These are phyloP conservation scores for Prunus davidiana DNA, from an alignment of 306 rosid genomes.

Conservation along the genomic window DNA sequence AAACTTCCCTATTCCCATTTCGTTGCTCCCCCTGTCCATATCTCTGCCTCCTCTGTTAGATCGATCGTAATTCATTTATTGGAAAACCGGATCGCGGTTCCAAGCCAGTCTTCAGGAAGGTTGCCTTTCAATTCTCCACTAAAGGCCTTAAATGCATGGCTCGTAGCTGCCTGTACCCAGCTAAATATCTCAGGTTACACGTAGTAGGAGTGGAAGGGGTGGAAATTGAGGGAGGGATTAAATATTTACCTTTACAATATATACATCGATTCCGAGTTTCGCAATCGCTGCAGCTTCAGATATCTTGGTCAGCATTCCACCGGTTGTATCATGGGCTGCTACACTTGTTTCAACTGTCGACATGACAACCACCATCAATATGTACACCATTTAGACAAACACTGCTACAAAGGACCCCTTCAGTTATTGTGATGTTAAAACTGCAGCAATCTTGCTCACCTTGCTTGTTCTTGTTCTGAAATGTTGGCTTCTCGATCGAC, in stretches of 20 bases:
- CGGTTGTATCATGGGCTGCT: no score
- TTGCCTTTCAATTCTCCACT: slow-evolving; percentile 58
- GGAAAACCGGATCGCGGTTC: slow-evolving; percentile 61
- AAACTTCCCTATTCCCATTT: no score
- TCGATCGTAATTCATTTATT: slow-evolving; percentile 16
- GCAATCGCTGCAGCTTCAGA: no score
- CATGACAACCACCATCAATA: not conserved
- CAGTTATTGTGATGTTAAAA: not conserved
- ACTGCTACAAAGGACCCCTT: not conserved
- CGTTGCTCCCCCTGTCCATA: no score
- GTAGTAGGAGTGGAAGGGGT: not conserved
- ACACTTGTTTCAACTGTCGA: slow-evolving; percentile 31
- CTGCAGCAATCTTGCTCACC: slow-evolving; percentile 22
- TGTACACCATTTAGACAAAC: not conserved
- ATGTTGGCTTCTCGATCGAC: slow-evolving; percentile 66
- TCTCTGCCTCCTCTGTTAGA: no score
- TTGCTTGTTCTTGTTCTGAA: slow-evolving; percentile 45
- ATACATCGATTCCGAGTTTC: slow-evolving; percentile 26
- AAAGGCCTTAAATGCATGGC: slow-evolving; percentile 68
- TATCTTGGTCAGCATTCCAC: no score
- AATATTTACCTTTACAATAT: slow-evolving; percentile 64
- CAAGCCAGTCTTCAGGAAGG: slow-evolving; percentile 87
- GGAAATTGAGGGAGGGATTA: not conserved
- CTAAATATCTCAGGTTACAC: slow-evolving; percentile 18
- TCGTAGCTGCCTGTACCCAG: slow-evolving; percentile 78